Conservation (phyloP, 768 basidiomycete genomes). For the Pholiota microspora region DNA sequence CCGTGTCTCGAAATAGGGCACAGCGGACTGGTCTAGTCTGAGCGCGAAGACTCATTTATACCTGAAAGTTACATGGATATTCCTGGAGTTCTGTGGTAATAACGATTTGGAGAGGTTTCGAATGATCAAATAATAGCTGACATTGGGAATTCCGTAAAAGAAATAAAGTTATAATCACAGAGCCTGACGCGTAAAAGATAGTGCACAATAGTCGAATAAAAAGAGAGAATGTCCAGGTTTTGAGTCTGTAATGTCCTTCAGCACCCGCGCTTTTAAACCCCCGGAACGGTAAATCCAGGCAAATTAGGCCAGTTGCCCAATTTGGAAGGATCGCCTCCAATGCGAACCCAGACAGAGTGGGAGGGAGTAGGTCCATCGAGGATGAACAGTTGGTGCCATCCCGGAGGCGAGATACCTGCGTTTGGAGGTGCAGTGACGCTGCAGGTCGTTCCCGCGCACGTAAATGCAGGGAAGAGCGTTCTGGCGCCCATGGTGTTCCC, state of each 20-base stretch:
- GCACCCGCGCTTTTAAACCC: slow-evolving; percentile 31
- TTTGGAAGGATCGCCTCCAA: slow-evolving; percentile 70
- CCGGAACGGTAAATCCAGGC: slow-evolving; percentile 67
- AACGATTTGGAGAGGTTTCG: too few relatives aligned
- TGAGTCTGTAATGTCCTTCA: not conserved
- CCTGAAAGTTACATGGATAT: too few relatives aligned
- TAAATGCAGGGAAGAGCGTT: slow-evolving; percentile 71
- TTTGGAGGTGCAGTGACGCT: slow-evolving; percentile 79
- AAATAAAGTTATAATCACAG: too few relatives aligned
- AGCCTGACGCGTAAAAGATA: too few relatives aligned
- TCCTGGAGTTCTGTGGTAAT: too few relatives aligned
- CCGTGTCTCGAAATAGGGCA: too few relatives aligned
- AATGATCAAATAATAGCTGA: not conserved
- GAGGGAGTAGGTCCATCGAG: slow-evolving; percentile 80
- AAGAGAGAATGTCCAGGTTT: not conserved
- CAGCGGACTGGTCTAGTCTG: too few relatives aligned
- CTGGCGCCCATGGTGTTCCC: slow-evolving; percentile 76
- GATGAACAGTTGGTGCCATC: slow-evolving; percentile 75
- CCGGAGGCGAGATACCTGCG: slow-evolving; percentile 63
- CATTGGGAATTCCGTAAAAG: not conserved
- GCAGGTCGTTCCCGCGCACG: slow-evolving; percentile 61
- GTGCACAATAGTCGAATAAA: not conserved
- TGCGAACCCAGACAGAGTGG: slow-evolving; percentile 70
- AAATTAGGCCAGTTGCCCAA: slow-evolving; percentile 74
- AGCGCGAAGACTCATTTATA: too few relatives aligned